These are phyloP conservation scores for Rugiboletus extremiorientalis DNA, from an alignment of 1,284 basidiomycete genomes.

Conservation along the genomic window DNA sequence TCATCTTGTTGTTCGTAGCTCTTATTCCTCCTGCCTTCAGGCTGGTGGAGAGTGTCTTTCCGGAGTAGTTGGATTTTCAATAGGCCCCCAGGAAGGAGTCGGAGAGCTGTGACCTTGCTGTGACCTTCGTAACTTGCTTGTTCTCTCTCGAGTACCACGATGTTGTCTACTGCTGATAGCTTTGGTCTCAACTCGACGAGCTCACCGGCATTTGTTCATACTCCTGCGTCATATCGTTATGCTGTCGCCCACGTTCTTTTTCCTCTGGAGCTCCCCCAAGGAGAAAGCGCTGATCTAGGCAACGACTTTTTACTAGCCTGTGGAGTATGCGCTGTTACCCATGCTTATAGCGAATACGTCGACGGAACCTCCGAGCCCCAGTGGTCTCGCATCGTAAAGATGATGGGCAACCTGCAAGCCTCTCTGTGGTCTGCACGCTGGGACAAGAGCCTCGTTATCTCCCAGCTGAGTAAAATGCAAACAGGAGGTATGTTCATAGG, in stretches of 20 bases:
- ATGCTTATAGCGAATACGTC: neutral
- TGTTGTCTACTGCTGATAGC: neutral
- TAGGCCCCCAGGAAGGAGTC: too few species aligned
- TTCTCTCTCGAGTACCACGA: neutral
- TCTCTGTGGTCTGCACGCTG: constrained; percentile 10
- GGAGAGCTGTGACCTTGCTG: too few species aligned
- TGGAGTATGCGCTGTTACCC: neutral
- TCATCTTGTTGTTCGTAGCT: too few species aligned
- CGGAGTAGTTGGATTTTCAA: too few species aligned
- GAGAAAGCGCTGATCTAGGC: constrained; percentile 12
- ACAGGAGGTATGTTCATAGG: constrained; percentile 11
- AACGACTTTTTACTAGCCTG: constrained; percentile 15
- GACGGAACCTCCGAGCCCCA: neutral
- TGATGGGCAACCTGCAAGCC: constrained; percentile 20
- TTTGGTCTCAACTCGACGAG: neutral
- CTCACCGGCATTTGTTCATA: neutral
- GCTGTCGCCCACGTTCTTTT: constrained; percentile 18
- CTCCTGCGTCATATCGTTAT: constrained; percentile 13
- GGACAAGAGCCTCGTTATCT: neutral
- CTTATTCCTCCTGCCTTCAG: too few species aligned
- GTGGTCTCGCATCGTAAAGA: constrained; percentile 15
- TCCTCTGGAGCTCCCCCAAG: constrained; percentile 23
- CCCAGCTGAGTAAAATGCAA: constrained; percentile 18
- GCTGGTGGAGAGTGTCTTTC: too few species aligned
- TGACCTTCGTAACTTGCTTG: too few species aligned